Evolutionary conservation across 768 basidiomycete genomes (phyloP), one percentile per base, ranked within the genome.

Genomic region (Auriscalpium orientale): DNA sequence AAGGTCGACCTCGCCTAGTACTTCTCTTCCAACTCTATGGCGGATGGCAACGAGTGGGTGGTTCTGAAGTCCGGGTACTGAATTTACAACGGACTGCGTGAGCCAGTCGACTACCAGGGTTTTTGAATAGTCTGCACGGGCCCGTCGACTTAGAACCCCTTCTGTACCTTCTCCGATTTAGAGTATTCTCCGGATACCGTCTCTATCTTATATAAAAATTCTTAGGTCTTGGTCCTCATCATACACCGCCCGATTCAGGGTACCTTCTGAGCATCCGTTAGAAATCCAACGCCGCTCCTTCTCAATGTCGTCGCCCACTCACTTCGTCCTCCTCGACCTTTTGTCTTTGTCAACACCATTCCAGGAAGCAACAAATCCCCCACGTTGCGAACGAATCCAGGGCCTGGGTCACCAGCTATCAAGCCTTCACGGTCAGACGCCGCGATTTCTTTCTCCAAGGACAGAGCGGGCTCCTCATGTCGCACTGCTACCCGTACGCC

Each of bases 391-490:
- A 77, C 2, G 80, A 79, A 59, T 85, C 83, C 47, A 75, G 79
- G 13, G 75, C 75, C 43, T 85, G 85, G 84, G 76, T 84, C 56
- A 79, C 83, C 63, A 76, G 77, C 61, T 84, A 79, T 69, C 67
- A 79, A 53, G 71, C 81, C 53, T 80, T 86, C 67, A 76, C 76
- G 51, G 79, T 81, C 67, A 72, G 77, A 60, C 84, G 84, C 64
- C 80, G 77, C 51, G 78, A 78, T n/a, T 82, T 81, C 68, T 86
- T 85, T 62, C 71, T 79, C 44, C 78, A 80, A 66, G 80, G 81
- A 3, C 77, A 76, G 55, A 82, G 79, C 62, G 83, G 85, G 63
- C 74, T 85, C 4, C 72, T 86, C 48, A 80, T 78, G 62, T 80
- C 84, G 10, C 80, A 78, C 65, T 78, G 73, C n/a, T 86, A 81